A percentile compares a stretch with the other conserved stretches of the same genome.
Conservation (phyloP, 441 rosid species). For the Omphalea diandra region DNA sequence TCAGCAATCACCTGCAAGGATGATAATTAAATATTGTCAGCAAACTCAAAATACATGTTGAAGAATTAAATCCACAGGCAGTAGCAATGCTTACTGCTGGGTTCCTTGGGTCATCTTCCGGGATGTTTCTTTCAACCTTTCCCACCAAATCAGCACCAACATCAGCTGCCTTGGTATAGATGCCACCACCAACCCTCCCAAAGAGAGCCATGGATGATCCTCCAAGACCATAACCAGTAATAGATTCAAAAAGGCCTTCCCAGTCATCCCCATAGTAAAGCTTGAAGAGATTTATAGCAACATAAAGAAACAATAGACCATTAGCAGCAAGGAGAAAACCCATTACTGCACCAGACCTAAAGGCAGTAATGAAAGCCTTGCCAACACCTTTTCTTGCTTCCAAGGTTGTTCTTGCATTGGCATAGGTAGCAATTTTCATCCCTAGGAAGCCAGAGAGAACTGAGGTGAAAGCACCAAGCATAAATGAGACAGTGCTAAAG, state of each 20-base stretch:
- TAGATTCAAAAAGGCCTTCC: slow-evolving; percentile 84
- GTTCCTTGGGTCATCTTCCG: slow-evolving; percentile 85
- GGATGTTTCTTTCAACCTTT: slow-evolving; percentile 79
- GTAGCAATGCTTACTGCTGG: slow-evolving; percentile 57
- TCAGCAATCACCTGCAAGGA: slow-evolving; percentile 75
- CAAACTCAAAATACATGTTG: background rate
- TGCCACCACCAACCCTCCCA: slow-evolving; percentile 91
- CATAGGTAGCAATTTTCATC: slow-evolving; percentile 86
- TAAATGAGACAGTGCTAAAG: slow-evolving; percentile 69
- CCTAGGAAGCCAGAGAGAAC: slow-evolving; percentile 77
- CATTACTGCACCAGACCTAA: slow-evolving; percentile 89
- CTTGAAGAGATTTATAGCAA: slow-evolving; percentile 63
- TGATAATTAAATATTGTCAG: background rate
- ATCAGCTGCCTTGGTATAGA: slow-evolving; percentile 85
- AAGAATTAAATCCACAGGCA: background rate
- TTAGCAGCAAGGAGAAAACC: slow-evolving; percentile 87
- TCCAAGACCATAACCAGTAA: slow-evolving; percentile 91
- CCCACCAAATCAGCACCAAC: slow-evolving; percentile 92
- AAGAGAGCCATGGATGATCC: slow-evolving; percentile 91
- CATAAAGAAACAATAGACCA: slow-evolving; percentile 71
- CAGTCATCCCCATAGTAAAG: slow-evolving; percentile 76
- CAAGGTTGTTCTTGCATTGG: slow-evolving; percentile 79
- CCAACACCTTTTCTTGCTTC: slow-evolving; percentile 92
- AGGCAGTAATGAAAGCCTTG: slow-evolving; percentile 78
- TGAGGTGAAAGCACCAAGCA: slow-evolving; percentile 77